Evolutionary conservation across 2,329 filamentous ascomycete species (phyloP), one percentile per base, ranked within the genome.

Genomic region (Paraphaeosphaeria minitans): DNA sequence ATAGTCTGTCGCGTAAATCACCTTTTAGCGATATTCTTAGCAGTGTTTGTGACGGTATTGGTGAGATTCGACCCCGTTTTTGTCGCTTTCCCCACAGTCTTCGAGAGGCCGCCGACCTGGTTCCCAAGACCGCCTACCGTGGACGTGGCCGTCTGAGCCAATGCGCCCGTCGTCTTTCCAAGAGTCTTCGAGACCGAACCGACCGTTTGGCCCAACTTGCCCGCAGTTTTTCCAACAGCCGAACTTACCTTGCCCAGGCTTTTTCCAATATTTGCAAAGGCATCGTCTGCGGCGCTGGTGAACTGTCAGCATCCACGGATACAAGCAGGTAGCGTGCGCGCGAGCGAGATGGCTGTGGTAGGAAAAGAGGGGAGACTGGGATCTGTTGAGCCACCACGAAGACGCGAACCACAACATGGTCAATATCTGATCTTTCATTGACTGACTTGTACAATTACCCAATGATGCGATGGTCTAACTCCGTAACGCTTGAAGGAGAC

Each of bases 211-310:
- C 48, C 48, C 3, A 51, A 12, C 19, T 41, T 51, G 12, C 48
- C 48, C 3, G 35, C 19, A 19, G 41, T 43, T 19, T 43, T 43
- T 7, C 41, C 41, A 13, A 22, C 47, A 1, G 48, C 48, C 37
- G 35, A 41, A 3, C 48, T 21, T 3, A 51, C 48, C 22, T 39
- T 51, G 12, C 48, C 48, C 13, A 53, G 12, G 22, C 35, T 21
- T n/a, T 53, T 53, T 14, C 50, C 50, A 19, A 53, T 53, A 24
- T 53, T 53, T n/a, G 37, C 50, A 13, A 53, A 53, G 37, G 50
- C 50, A 22, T 53, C 50, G 16, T 53, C 50, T 29, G 50, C 37
- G 22, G 50, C 50, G 37, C 50, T 53, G 50, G 21, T 10, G 1
- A 12, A 13, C 8, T 14, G 50, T 53, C 42, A 53, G 37, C 50